Evolutionary conservation across 768 basidiomycete genomes (phyloP).

Genomic region (Phanerochaete sordida): DNA sequence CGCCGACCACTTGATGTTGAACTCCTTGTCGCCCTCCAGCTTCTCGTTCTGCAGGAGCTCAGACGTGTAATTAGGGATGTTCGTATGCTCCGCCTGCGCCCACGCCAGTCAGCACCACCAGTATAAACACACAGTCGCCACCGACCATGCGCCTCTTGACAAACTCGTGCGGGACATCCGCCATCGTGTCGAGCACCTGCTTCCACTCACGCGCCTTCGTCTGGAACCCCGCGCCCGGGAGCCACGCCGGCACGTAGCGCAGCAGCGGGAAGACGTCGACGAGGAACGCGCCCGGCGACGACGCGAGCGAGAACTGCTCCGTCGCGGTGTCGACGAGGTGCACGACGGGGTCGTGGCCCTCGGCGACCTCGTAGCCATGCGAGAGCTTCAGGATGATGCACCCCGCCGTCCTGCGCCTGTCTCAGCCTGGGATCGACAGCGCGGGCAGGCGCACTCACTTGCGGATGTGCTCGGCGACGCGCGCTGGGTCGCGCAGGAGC

Average conservation of each 20-base stretch:
- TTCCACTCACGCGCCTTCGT: slow-evolving; percentile 18
- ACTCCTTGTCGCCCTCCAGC: slow-evolving; percentile 51
- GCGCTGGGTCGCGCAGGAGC: slow-evolving; percentile 23
- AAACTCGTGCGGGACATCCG: slow-evolving; percentile 29
- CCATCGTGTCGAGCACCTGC: slow-evolving; percentile 19
- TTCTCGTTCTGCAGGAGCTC: slow-evolving; percentile 49
- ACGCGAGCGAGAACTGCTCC: slow-evolving; percentile 20
- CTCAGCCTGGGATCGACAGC: neutral
- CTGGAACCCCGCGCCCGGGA: slow-evolving; percentile 37
- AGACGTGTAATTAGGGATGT: slow-evolving; percentile 54
- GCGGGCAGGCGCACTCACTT: slow-evolving; percentile 18
- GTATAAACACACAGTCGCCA: neutral
- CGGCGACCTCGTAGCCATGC: slow-evolving; percentile 25
- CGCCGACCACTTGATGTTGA: slow-evolving; percentile 62
- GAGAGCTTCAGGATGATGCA: slow-evolving; percentile 27
- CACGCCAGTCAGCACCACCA: neutral
- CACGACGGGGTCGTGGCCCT: slow-evolving; percentile 35
- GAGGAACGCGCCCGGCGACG: slow-evolving; percentile 26
- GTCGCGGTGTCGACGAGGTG: slow-evolving; percentile 29
- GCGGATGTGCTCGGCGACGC: slow-evolving; percentile 24
- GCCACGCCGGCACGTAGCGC: slow-evolving; percentile 35
- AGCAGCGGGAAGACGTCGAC: slow-evolving; percentile 31
- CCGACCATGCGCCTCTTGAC: slow-evolving; percentile 32
- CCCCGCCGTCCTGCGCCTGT: slow-evolving; percentile 9
- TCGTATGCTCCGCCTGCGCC: slow-evolving; percentile 54